Evolutionary conservation across 2,329 filamentous ascomycete species (phyloP).

Genomic region (Penicillium sp.): DNA sequence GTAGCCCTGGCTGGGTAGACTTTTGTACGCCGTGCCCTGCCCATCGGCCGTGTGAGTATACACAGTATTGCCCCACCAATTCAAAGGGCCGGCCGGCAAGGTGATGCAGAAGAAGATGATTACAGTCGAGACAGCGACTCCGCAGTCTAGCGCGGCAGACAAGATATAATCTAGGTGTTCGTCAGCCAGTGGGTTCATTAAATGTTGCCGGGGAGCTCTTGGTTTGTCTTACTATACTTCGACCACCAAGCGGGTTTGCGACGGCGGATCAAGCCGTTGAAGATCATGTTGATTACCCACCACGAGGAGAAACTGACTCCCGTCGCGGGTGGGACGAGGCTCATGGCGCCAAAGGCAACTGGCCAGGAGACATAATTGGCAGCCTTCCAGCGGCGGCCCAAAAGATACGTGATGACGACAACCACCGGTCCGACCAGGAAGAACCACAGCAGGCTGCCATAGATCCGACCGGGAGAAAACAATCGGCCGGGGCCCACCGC

Average conservation of each 20-base stretch:
- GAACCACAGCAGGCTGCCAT: slow-evolving; percentile 68
- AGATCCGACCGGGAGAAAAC: slow-evolving; percentile 64
- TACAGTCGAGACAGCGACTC: slow-evolving; percentile 46
- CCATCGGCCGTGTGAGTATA: slow-evolving; percentile 45
- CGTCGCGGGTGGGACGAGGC: slow-evolving; percentile 67
- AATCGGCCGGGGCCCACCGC: slow-evolving; percentile 69
- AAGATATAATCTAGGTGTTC: slow-evolving; percentile 41
- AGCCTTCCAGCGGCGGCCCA: slow-evolving; percentile 63
- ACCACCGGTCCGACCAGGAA: slow-evolving; percentile 67
- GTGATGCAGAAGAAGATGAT: slow-evolving; percentile 50
- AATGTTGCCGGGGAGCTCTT: not conserved
- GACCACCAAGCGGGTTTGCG: slow-evolving; percentile 52
- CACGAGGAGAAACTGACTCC: slow-evolving; percentile 71
- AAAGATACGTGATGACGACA: slow-evolving; percentile 61
- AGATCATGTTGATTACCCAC: slow-evolving; percentile 54
- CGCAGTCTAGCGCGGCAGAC: slow-evolving; percentile 48
- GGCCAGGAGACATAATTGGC: slow-evolving; percentile 68
- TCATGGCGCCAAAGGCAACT: slow-evolving; percentile 67
- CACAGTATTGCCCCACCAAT: slow-evolving; percentile 49
- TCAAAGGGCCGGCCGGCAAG: slow-evolving; percentile 42
- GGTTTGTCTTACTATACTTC: slow-evolving; percentile 44
- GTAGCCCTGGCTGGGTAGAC: slow-evolving; percentile 29
- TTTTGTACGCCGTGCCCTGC: slow-evolving; percentile 39
- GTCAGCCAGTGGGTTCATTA: slow-evolving; percentile 8
- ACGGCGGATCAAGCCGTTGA: slow-evolving; percentile 49